Conservation (phyloP, 2,329 filamentous ascomycete genomes). For the Talaromyces marneffei region DNA sequence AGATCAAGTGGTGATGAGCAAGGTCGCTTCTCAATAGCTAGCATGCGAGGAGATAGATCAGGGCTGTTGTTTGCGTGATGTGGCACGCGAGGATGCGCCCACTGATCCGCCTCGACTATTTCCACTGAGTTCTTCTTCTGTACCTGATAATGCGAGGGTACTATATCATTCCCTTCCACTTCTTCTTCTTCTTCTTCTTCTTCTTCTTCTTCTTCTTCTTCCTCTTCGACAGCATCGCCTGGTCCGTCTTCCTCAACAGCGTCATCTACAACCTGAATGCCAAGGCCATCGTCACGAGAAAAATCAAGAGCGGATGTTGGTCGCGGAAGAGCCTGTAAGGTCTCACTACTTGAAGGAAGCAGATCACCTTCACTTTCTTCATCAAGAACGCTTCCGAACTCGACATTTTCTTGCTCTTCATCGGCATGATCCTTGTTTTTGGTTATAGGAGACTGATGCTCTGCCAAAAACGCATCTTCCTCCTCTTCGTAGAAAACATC, state of each 20-base stretch:
- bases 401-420: neutral
- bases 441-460: conserved; percentile 21
- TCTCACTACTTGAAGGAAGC: conserved; percentile 16
- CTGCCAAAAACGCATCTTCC: conserved; percentile 44
- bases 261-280: conserved; percentile 22
- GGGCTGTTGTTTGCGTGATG: conserved; percentile 26
- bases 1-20: conserved; percentile 40
- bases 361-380: conserved; percentile 7
- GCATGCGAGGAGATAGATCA: conserved; percentile 32
- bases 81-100: conserved; percentile 17
- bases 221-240: conserved; percentile 10
- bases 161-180: neutral
- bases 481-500: conserved; percentile 49
- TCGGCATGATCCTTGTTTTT: neutral
- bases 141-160: neutral
- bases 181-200: neutral
- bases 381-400: conserved; percentile 5
- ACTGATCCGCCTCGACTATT: conserved; percentile 27
- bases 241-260: conserved; percentile 11
- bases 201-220: neutral
- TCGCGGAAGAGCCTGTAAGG: conserved; percentile 1
- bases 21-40: conserved; percentile 36
- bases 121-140: conserved; percentile 25
- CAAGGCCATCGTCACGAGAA: conserved; percentile 23
- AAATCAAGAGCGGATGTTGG: neutral